These are phyloP conservation scores for Rhizopogon salebrosus DNA, from an alignment of 768 basidiomycete species.

Conservation along the genomic window DNA sequence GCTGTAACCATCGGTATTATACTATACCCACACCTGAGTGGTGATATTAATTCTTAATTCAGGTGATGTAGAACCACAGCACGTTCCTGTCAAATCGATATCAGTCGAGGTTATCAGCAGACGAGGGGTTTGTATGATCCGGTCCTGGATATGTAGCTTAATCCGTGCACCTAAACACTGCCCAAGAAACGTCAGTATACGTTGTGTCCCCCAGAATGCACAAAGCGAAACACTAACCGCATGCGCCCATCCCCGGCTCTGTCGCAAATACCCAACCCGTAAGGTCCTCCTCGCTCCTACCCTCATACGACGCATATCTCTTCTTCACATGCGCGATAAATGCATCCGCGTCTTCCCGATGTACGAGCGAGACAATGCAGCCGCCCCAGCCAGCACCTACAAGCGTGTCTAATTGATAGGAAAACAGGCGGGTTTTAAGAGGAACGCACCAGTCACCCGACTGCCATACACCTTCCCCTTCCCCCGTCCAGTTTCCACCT, in stretches of 20 bases:
- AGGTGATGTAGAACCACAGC: background rate
- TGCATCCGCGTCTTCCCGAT: conserved; percentile 49
- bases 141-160: conserved; percentile 1
- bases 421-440: background rate
- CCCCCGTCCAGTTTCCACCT: conserved; percentile 44
- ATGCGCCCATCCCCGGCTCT: conserved; percentile 77
- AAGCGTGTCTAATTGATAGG: background rate
- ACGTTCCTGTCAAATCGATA: background rate
- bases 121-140: background rate
- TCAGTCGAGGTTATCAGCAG: background rate
- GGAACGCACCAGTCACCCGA: conserved; percentile 66
- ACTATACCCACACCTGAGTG: background rate
- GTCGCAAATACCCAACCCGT: conserved; percentile 77
- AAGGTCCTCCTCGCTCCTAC: conserved; percentile 52
- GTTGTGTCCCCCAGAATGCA: background rate
- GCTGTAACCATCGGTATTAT: no score
- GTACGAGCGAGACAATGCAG: conserved; percentile 79
- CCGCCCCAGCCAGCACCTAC: conserved; percentile 90
- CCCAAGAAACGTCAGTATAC: background rate
- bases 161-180: conserved; percentile 25
- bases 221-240: conserved; percentile 46
- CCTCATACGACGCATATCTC: conserved; percentile 61
- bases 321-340: conserved; percentile 62
- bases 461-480: conserved; percentile 55
- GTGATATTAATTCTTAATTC: no score